A percentile compares a stretch with the other conserved stretches of the same genome.
Conservation (phyloP, 371 early-diverging fungal species). For the Capillidium heterosporum region DNA sequence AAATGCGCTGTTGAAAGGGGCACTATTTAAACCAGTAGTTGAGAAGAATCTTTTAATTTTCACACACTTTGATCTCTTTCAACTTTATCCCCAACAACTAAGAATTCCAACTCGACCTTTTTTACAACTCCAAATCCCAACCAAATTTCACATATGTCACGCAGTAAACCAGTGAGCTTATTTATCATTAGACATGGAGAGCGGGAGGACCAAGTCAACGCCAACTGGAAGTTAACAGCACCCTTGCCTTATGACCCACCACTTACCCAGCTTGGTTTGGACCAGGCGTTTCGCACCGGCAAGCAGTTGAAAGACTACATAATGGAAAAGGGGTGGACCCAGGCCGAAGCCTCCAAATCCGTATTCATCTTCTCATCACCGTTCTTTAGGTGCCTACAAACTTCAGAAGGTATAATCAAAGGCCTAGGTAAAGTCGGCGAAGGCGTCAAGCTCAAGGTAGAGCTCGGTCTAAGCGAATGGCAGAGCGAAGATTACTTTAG, state of each 20-base stretch:
- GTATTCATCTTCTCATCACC: conserved; percentile 5
- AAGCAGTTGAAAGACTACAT: not conserved
- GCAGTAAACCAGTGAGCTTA: not conserved
- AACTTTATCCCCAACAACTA: no score
- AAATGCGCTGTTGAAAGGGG: no score
- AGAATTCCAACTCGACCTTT: no score
- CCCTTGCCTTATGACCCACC: conserved; percentile 29
- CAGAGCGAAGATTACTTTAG: conserved; percentile 1
- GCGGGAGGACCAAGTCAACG: conserved; percentile 27
- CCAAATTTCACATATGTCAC: not conserved
- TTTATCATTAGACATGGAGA: conserved; percentile 30
- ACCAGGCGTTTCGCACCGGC: conserved; percentile 18
- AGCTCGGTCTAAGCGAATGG: conserved; percentile 5
- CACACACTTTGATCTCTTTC: no score
- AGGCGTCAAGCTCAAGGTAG: not conserved
- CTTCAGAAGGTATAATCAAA: conserved; percentile 5
- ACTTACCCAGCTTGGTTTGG: conserved; percentile 20
- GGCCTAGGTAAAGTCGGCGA: conserved; percentile 4
- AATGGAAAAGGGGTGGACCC: not conserved
- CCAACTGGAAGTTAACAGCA: conserved; percentile 17
- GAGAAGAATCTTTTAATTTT: no score
- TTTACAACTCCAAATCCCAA: no score
- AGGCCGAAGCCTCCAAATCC: not conserved
- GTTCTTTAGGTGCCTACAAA: conserved; percentile 7
- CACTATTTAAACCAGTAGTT: no score